Conservation (phyloP, 306 rosid species). For the Cucumis melo region DNA sequence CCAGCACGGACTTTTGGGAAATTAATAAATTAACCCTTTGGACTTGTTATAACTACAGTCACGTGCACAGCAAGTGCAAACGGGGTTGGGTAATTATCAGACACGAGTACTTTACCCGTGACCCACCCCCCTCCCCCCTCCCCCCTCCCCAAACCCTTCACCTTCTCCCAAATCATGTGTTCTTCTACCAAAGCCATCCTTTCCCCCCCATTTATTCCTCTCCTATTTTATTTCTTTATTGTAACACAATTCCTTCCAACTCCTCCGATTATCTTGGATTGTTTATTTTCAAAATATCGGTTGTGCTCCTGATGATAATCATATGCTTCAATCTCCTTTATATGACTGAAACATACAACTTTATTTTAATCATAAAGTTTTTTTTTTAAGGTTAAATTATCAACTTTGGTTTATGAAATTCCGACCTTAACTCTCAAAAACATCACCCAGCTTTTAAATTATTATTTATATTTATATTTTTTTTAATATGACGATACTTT, state of each 20-base stretch:
- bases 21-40: neutral
- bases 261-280: neutral
- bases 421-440: too few relatives aligned
- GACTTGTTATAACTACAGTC: neutral
- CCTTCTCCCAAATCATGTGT: constrained; percentile 1
- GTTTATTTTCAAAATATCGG: neutral
- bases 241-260: neutral
- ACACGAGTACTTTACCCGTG: neutral
- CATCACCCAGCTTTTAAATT: too few relatives aligned
- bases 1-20: neutral
- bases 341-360: too few relatives aligned
- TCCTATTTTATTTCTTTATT: neutral
- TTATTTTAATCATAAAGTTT: too few relatives aligned
- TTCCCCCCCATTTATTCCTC: neutral
- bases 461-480: too few relatives aligned
- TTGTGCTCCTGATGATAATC: too few relatives aligned
- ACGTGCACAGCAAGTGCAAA: constrained; percentile 1
- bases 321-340: too few relatives aligned
- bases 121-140: neutral
- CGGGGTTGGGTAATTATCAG: constrained; percentile 1
- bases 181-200: neutral
- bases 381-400: too few relatives aligned
- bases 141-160: neutral
- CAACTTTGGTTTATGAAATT: too few relatives aligned
- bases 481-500: too few relatives aligned